phyloP scores from a whole-genome alignment of 371 early-diverging fungal genomes.

The Haplosporangium sp. region DNA sequence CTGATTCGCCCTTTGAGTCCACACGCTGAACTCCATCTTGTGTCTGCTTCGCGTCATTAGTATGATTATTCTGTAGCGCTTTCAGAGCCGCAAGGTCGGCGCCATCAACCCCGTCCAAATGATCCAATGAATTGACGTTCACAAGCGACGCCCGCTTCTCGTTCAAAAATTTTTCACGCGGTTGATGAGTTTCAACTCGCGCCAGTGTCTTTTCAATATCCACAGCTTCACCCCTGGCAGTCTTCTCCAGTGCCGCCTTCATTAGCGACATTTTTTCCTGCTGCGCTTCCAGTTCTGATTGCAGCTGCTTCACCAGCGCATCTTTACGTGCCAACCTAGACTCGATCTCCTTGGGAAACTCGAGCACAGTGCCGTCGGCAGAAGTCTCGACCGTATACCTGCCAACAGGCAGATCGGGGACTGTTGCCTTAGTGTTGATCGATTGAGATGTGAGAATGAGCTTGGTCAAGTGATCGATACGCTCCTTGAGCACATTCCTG shows the following conservation, averaged over 20 bases:
- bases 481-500: slow-evolving; percentile 81
- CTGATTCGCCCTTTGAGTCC: background rate
- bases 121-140: slow-evolving; percentile 23
- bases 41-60: background rate
- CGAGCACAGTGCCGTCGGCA: slow-evolving; percentile 43
- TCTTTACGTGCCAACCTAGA: slow-evolving; percentile 48
- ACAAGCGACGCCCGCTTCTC: slow-evolving; percentile 49
- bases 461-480: slow-evolving; percentile 84
- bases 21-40: too few species aligned
- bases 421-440: slow-evolving; percentile 28
- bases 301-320: slow-evolving; percentile 38
- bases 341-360: slow-evolving; percentile 53
- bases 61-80: slow-evolving; percentile 9
- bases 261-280: slow-evolving; percentile 43
- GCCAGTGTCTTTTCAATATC: slow-evolving; percentile 21
- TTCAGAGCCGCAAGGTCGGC: slow-evolving; percentile 19
- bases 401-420: slow-evolving; percentile 14
- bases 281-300: slow-evolving; percentile 41
- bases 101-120: slow-evolving; percentile 11
- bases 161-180: slow-evolving; percentile 34
- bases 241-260: slow-evolving; percentile 37
- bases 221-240: slow-evolving; percentile 27
- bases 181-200: slow-evolving; percentile 12
- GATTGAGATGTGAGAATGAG: slow-evolving; percentile 82
- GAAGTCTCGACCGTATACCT: slow-evolving; percentile 42